Evolutionary conservation across 805 yeast genomes (phyloP), one percentile per base, ranked within the genome.

Genomic region (Blastobotrys attinorum): DNA sequence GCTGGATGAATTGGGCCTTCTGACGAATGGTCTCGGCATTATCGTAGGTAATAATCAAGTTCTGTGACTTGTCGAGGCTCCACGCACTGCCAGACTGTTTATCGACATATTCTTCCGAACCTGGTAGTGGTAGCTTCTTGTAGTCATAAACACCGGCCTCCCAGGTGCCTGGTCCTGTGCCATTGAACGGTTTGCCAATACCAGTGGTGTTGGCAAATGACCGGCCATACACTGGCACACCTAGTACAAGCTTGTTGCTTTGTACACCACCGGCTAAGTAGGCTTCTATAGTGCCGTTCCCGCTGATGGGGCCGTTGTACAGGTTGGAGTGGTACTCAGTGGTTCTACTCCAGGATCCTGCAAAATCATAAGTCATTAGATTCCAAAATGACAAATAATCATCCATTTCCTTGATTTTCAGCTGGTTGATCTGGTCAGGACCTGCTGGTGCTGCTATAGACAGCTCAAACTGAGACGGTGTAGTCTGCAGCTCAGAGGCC

Each of bases 361-460:
- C 65, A 53, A 80, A 83, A 60, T 92, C 97, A 60, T 92, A 90
- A 16, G 92, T 78, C 97, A 90, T 90, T 46, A 92, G 60, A 58
- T 90, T 89, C 83, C 89, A 88, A 51, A 77, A 76, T 16, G 77
- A 66, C 15, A 92, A 56, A 51, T 71, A 70, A 20, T 58, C 56
- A 51, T 81, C 81, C 73, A 90, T 71, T n/a, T 70, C 71, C 1
- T 49, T 40, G 1, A 88, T 54, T 3, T 72, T 61, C 42, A 81
- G 65, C 4, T 59, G 48, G 3, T 53, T 41, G 15, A 79, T 56
- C 42, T 72, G 70, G 3, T 72, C 75, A 0, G 60, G 53, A 7
- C 77, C 76, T 0, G 81, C 83, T 1, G 97, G 95, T 2, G 84
- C 72, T 0, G 97, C 97, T 21, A 85, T 61, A 0, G 94, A 74